These are phyloP conservation scores for Ascodesmis nigricans DNA, from an alignment of 495 filamentous ascomycete species.

Conservation along the genomic window DNA sequence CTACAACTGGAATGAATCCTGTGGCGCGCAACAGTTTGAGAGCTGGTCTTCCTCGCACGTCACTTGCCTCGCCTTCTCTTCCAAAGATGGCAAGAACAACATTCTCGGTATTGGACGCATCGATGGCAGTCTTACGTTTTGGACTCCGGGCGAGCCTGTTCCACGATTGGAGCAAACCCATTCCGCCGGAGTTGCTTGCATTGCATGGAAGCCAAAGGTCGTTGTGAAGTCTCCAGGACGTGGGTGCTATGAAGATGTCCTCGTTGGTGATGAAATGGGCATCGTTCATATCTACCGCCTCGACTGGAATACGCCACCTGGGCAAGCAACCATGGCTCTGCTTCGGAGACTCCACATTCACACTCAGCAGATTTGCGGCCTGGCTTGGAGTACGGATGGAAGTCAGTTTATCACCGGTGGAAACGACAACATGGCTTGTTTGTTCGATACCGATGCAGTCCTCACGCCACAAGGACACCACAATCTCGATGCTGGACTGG, in stretches of 20 bases:
- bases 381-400: conserved; percentile 67
- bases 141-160: conserved; percentile 34
- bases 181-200: conserved; percentile 47
- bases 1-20: conserved; percentile 71
- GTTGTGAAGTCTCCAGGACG: conserved; percentile 14
- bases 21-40: conserved; percentile 26
- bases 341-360: conserved; percentile 59
- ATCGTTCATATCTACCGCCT: conserved; percentile 71
- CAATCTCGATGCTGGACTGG: conserved; percentile 11
- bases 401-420: conserved; percentile 65
- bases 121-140: conserved; percentile 36
- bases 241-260: conserved; percentile 43
- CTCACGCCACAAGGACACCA: conserved; percentile 20
- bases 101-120: conserved; percentile 75
- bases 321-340: conserved; percentile 46
- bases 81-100: conserved; percentile 44
- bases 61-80: conserved; percentile 77
- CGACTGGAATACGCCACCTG: conserved; percentile 50
- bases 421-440: conserved; percentile 73
- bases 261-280: conserved; percentile 75
- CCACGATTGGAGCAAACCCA: conserved; percentile 57
- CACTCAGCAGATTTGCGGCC: conserved; percentile 74
- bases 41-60: conserved; percentile 31
- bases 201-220: conserved; percentile 40
- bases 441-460: conserved; percentile 51